phyloP scores from a whole-genome alignment of 352 stramenopile species.

The Pythium apleroticum region DNA sequence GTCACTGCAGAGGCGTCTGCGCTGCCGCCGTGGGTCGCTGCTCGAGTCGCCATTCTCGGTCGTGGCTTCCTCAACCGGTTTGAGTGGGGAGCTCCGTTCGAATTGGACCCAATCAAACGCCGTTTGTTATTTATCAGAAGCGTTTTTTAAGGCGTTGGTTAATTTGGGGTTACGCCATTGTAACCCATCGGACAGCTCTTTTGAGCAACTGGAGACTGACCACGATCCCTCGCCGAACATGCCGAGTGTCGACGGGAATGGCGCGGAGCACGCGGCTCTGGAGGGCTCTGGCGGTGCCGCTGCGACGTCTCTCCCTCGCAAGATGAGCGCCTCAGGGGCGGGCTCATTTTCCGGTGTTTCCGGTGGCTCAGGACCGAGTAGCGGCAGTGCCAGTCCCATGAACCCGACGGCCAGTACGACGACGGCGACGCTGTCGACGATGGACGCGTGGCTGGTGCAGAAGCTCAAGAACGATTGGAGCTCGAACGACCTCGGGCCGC shows the following conservation, averaged over 20 bases:
- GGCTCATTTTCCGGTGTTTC: conserved; percentile 9
- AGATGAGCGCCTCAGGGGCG: conserved; percentile 8
- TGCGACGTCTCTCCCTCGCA: not conserved
- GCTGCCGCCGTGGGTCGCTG: conserved; percentile 1
- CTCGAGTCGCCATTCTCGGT: conserved; percentile 15
- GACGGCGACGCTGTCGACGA: not conserved
- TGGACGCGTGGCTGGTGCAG: conserved; percentile 68
- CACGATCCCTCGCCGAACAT: not conserved
- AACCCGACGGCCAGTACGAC: not conserved
- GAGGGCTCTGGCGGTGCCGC: not conserved
- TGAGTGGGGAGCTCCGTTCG: not conserved
- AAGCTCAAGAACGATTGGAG: conserved; percentile 80
- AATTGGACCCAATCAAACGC: conserved; percentile 9
- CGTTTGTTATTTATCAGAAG: conserved; percentile 12
- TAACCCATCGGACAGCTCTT: conserved; percentile 3
- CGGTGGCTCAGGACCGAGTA: conserved; percentile 1
- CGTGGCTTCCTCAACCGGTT: not conserved
- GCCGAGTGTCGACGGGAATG: conserved; percentile 12
- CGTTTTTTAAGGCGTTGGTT: conserved; percentile 10
- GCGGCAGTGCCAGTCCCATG: conserved; percentile 14
- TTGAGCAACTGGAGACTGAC: not conserved
- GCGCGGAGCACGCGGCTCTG: not conserved
- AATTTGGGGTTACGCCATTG: not conserved
- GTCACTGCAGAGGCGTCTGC: conserved; percentile 14
- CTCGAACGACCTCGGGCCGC: conserved; percentile 57